phyloP scores from a whole-genome alignment of 768 basidiomycete genomes.

The Suillus discolor region DNA sequence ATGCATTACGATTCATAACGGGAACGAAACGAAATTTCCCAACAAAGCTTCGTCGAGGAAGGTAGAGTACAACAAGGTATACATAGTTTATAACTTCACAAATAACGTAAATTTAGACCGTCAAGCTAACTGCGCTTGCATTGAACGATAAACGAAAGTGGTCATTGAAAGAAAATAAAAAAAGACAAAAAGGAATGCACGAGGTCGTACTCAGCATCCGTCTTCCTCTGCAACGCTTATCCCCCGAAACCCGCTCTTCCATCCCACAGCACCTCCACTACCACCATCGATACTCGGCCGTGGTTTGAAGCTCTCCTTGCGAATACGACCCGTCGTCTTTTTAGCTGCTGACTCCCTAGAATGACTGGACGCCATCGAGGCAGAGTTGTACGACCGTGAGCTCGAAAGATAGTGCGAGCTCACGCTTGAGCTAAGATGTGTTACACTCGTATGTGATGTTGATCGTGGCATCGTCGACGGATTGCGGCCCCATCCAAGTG shows the following conservation, averaged over 20 bases:
- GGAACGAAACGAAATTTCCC: too few species aligned
- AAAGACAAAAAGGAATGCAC: background rate
- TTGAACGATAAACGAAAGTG: background rate
- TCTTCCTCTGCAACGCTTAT: constrained; percentile 51
- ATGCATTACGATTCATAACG: background rate
- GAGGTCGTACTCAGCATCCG: constrained; percentile 33
- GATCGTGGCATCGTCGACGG: constrained; percentile 36
- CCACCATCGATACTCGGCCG: constrained; percentile 68
- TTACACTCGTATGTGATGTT: constrained; percentile 25
- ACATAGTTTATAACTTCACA: constrained; percentile 3
- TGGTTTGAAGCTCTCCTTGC: constrained; percentile 83
- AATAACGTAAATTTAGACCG: constrained; percentile 2
- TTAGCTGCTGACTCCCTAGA: constrained; percentile 16
- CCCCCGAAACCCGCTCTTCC: constrained; percentile 34
- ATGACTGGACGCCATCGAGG: constrained; percentile 13
- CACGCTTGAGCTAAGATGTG: constrained; percentile 11
- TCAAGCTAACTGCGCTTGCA: background rate
- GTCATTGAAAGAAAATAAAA: background rate
- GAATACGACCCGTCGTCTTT: constrained; percentile 54
- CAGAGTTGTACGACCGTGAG: constrained; percentile 2
- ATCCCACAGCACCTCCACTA: constrained; percentile 6
- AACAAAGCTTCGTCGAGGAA: background rate
- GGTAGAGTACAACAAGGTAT: constrained; percentile 4
- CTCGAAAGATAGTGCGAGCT: background rate
- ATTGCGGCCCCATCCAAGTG: constrained; percentile 37